Percentiles rank a stretch among this genome's conserved stretches.
Evolutionary conservation across 129 eudicot species (phyloP).

Genomic region (Ambrosia trifida): DNA sequence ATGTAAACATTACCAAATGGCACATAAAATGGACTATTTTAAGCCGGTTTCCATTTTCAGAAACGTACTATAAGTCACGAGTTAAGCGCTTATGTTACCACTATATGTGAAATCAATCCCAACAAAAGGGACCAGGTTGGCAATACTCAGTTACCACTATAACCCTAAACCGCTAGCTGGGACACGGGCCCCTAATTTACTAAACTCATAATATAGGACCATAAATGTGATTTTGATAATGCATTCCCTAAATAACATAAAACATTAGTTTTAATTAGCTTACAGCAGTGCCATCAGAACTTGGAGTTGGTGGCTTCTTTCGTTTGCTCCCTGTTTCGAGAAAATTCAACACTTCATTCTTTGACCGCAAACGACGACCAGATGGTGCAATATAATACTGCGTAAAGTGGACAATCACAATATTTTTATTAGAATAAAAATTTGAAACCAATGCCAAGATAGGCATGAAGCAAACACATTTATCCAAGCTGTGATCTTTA

Average conservation of each 20-base stretch:
- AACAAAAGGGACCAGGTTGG: neutral
- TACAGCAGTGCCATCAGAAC: constrained; percentile 50
- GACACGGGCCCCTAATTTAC: no score
- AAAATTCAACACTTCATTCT: constrained; percentile 52
- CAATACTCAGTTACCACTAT: neutral
- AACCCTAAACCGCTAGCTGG: neutral
- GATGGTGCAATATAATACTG: constrained; percentile 57
- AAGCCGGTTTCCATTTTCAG: neutral
- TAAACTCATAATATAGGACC: no score
- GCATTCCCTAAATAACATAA: neutral
- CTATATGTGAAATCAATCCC: neutral
- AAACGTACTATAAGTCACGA: neutral
- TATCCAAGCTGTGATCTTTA: neutral
- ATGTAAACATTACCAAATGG: neutral
- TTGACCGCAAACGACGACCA: constrained; percentile 49
- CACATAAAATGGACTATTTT: neutral
- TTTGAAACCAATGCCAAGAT: constrained; percentile 12
- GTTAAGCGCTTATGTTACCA: neutral
- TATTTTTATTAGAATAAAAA: constrained; percentile 10
- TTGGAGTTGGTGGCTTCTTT: constrained; percentile 34
- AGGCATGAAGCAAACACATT: neutral
- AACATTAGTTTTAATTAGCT: constrained; percentile 15
- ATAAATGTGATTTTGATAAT: no score
- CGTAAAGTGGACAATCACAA: constrained; percentile 13
- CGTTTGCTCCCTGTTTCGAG: constrained; percentile 52